Evolutionary conservation across 2,329 filamentous ascomycete species (phyloP).

Genomic region (Colletotrichum sp.): DNA sequence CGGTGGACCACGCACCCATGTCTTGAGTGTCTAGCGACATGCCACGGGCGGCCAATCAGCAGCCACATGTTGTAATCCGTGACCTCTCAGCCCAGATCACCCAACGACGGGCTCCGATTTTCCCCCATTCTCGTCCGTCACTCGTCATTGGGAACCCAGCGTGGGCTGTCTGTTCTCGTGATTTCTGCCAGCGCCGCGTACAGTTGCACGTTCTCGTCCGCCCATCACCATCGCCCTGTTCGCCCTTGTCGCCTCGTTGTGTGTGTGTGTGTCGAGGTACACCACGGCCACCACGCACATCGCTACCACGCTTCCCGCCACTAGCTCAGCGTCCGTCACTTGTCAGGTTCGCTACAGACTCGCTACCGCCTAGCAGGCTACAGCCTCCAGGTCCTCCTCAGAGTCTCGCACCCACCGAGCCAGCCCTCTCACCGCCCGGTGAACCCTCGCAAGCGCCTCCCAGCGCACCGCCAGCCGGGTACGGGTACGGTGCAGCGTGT

Average conservation of each 20-base stretch:
- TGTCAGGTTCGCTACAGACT: background rate
- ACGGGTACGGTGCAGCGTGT: background rate
- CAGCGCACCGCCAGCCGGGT: background rate
- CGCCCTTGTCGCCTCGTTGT: background rate
- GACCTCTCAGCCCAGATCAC: slow-evolving; percentile 22
- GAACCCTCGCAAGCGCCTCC: background rate
- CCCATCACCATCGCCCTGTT: background rate
- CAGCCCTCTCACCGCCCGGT: slow-evolving; percentile 15
- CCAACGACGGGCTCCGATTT: slow-evolving; percentile 18
- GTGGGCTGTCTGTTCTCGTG: slow-evolving; percentile 14
- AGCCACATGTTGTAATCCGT: slow-evolving; percentile 21
- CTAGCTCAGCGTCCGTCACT: background rate
- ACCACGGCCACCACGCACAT: background rate
- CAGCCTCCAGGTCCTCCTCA: background rate
- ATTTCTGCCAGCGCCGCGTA: slow-evolving; percentile 12
- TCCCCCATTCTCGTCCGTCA: slow-evolving; percentile 17
- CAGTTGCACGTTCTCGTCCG: background rate
- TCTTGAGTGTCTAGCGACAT: slow-evolving; percentile 13
- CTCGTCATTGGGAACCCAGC: slow-evolving; percentile 18
- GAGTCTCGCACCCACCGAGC: background rate
- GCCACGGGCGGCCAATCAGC: slow-evolving; percentile 7
- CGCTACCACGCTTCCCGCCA: background rate
- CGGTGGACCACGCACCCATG: background rate
- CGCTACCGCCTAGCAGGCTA: background rate
- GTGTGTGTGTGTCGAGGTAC: background rate